Evolutionary conservation across 306 rosid genomes (phyloP), one percentile per base, ranked within the genome.

Genomic region (Senna siamea): DNA sequence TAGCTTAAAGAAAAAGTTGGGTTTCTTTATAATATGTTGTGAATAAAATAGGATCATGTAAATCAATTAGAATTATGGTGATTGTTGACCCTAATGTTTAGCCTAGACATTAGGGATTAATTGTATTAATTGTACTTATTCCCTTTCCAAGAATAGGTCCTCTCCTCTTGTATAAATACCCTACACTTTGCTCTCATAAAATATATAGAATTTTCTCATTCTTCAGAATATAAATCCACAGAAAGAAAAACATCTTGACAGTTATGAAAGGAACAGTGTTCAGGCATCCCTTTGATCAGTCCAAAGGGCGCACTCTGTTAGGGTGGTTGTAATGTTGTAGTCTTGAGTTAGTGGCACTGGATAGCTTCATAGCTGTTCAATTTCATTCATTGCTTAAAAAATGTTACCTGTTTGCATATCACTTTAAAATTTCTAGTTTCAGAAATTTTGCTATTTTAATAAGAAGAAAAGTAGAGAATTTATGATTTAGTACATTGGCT

Each of bases 171-270:
- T n/a, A n/a, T n/a, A n/a, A n/a, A n/a, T n/a, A n/a, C n/a, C n/a
- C n/a, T n/a, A n/a, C n/a, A n/a, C n/a, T n/a, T n/a, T n/a, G n/a
- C n/a, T n/a, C n/a, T n/a, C n/a, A n/a, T n/a, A n/a, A n/a, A n/a
- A n/a, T n/a, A n/a, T n/a, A n/a, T n/a, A n/a, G n/a, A n/a, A n/a
- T n/a, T n/a, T n/a, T n/a, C n/a, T n/a, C n/a, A n/a, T n/a, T n/a
- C n/a, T n/a, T n/a, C n/a, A 58, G 54, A 76, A 35, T 75, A n/a
- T n/a, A 56, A 76, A 74, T 70, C 47, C 65, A 26, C 73, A 13
- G 51, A 63, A 70, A 44, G 73, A 55, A 78, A 76, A 78, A 87
- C 75, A 63, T 55, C 50, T 73, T 56, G 35, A 58, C 75, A 72
- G 74, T 34, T 75, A 41, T 23, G 40, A 22, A 32, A 51, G 57